These are phyloP conservation scores for Lyophyllum decastes DNA, from an alignment of 768 basidiomycete genomes.

Conservation along the genomic window DNA sequence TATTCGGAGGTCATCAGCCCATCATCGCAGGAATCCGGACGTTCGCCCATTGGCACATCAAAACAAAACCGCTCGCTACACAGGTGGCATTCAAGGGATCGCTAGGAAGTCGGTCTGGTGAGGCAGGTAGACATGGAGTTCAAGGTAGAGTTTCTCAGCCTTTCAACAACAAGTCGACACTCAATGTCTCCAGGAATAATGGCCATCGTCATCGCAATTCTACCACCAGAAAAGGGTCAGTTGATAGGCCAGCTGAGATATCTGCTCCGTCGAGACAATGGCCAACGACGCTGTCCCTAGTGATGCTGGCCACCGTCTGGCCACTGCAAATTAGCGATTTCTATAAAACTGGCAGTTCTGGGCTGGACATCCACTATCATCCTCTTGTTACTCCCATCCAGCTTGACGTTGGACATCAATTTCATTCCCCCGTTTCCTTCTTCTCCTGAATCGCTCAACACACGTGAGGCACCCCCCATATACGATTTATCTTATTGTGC, in stretches of 20 bases:
- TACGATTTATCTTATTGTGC: neutral
- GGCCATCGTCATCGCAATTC: neutral
- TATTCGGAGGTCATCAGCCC: neutral
- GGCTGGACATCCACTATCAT: neutral
- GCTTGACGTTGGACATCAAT: neutral
- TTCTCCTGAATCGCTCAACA: neutral
- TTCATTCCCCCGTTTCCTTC: neutral
- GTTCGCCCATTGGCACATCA: neutral
- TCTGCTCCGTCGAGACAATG: neutral
- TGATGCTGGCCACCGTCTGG: neutral
- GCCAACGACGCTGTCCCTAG: neutral
- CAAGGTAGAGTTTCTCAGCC: too few species aligned
- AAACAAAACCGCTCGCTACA: too few species aligned
- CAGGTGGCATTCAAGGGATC: too few species aligned
- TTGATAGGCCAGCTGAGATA: neutral
- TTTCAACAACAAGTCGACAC: too few species aligned
- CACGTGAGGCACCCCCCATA: neutral
- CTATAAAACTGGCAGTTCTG: neutral
- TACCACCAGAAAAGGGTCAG: neutral
- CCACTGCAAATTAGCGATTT: neutral
- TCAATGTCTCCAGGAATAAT: too few species aligned
- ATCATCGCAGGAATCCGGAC: neutral
- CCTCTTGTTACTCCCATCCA: neutral
- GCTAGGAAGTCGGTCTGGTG: too few species aligned
- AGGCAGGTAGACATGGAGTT: too few species aligned